phyloP scores from a whole-genome alignment of 768 basidiomycete genomes.

The Termitomyces sp. region DNA sequence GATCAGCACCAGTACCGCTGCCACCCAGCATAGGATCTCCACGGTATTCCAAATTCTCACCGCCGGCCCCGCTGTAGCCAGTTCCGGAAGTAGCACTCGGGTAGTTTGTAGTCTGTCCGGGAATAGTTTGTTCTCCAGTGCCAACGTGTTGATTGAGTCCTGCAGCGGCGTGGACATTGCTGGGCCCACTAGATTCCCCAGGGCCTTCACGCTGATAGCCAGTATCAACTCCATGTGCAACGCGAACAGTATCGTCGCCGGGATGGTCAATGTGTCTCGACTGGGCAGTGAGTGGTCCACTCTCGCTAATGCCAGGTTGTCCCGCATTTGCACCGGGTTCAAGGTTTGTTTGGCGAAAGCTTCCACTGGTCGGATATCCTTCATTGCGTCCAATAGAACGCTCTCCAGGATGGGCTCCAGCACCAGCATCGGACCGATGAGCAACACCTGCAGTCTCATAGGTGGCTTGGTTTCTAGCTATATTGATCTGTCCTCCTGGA shows the following conservation, averaged over 20 bases:
- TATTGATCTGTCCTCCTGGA: not conserved
- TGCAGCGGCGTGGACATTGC: not conserved
- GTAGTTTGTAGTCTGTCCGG: not conserved
- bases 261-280: not conserved
- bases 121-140: not conserved
- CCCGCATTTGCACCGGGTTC: not conserved
- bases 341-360: not conserved
- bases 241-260: not conserved
- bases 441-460: not conserved
- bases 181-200: not conserved
- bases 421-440: not conserved
- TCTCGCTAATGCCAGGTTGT: not conserved
- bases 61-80: constrained; percentile 1
- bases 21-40: constrained; percentile 2
- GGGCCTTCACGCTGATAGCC: not conserved
- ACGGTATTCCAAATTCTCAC: constrained; percentile 5
- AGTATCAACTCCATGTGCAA: not conserved
- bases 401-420: not conserved
- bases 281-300: not conserved
- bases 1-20: constrained; percentile 3
- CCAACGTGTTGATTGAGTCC: not conserved
- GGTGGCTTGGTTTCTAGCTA: not conserved
- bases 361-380: not conserved
- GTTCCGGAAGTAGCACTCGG: not conserved
- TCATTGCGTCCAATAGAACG: not conserved